A percentile compares a stretch with the other conserved stretches of the same genome.
These are phyloP conservation scores for Penicillium silybi DNA, from an alignment of 495 filamentous ascomycete species.

Conservation along the genomic window DNA sequence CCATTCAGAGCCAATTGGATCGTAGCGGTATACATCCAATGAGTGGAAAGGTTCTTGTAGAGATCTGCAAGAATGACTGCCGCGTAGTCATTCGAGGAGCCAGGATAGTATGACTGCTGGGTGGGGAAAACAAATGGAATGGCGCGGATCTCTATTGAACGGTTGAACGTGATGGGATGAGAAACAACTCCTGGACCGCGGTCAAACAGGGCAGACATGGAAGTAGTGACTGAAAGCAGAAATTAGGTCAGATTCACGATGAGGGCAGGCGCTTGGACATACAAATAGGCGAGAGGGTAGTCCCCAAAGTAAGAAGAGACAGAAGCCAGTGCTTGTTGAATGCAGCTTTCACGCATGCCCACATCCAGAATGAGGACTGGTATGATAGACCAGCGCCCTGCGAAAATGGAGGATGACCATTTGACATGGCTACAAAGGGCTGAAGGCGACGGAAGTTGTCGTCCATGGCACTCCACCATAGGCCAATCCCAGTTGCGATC, in stretches of 20 bases:
- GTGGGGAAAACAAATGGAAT: constrained; percentile 14
- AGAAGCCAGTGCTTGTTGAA: constrained; percentile 32
- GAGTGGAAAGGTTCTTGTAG: constrained; percentile 16
- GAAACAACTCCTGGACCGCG: constrained; percentile 8
- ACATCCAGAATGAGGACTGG: constrained; percentile 26
- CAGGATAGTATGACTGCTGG: constrained; percentile 1
- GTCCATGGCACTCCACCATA: constrained; percentile 40
- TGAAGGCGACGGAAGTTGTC: constrained; percentile 29
- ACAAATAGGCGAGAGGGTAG: constrained; percentile 30
- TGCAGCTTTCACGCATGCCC: constrained; percentile 24
- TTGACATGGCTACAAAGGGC: constrained; percentile 31
- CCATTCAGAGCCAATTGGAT: constrained; percentile 28
- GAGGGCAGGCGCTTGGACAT: constrained; percentile 11
- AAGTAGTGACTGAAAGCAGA: constrained; percentile 26
- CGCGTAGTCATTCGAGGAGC: constrained; percentile 3
- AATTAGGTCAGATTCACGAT: background rate
- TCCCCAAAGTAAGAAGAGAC: constrained; percentile 23
- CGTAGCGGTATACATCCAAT: constrained; percentile 30
- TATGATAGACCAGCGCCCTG: constrained; percentile 27
- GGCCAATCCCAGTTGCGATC: constrained; percentile 23
- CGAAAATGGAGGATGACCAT: constrained; percentile 4
- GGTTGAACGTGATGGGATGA: constrained; percentile 9
- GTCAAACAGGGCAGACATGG: constrained; percentile 36
- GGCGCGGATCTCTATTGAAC: constrained; percentile 13
- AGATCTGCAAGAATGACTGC: constrained; percentile 5